Evolutionary conservation across 345 rosid genomes (phyloP).

Genomic region (Stellera chamaejasme): DNA sequence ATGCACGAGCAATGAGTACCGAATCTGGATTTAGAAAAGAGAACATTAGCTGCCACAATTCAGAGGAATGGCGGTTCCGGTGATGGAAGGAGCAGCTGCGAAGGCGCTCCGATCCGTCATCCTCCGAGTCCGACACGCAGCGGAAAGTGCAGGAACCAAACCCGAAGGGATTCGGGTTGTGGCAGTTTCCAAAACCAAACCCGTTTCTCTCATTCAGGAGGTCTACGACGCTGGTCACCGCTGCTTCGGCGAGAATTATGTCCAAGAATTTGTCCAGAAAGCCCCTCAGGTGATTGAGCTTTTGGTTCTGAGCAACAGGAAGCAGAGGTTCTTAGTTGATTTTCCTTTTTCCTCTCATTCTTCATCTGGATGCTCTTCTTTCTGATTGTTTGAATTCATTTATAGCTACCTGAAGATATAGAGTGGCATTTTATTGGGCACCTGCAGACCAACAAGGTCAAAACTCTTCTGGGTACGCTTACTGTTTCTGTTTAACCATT

Average conservation of each 20-base stretch:
- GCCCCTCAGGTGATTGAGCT: slow-evolving; percentile 57
- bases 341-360: background rate
- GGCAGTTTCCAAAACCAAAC: slow-evolving; percentile 82
- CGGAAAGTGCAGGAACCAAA: slow-evolving; percentile 41
- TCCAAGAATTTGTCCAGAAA: slow-evolving; percentile 78
- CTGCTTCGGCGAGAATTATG: slow-evolving; percentile 83
- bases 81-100: slow-evolving; percentile 43
- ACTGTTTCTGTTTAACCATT: background rate
- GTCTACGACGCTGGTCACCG: slow-evolving; percentile 90
- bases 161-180: slow-evolving; percentile 55
- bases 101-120: slow-evolving; percentile 68
- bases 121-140: slow-evolving; percentile 60
- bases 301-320: background rate
- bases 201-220: slow-evolving; percentile 75
- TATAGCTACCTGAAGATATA: slow-evolving; percentile 78
- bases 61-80: slow-evolving; percentile 43
- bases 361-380: background rate
- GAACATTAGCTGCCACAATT: no score
- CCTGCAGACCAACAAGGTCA: slow-evolving; percentile 90
- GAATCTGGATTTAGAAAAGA: no score
- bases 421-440: slow-evolving; percentile 92
- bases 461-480: slow-evolving; percentile 56
- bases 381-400: background rate
- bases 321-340: background rate
- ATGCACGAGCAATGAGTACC: no score